phyloP scores from a whole-genome alignment of 495 filamentous ascomycete species.

The Pyrenula aspistea region DNA sequence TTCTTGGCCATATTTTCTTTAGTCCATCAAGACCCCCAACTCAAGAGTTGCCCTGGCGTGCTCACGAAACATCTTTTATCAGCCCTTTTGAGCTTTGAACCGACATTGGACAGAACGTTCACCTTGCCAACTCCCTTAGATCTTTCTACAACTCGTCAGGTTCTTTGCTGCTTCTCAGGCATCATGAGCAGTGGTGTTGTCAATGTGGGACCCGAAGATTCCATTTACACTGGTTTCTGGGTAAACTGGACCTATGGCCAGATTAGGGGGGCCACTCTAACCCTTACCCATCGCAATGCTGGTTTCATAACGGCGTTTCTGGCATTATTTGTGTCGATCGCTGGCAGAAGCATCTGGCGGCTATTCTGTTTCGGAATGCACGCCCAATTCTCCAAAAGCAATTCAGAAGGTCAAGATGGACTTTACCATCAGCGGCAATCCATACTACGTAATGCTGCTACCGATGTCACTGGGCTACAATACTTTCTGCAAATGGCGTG shows the following conservation, averaged over 20 bases:
- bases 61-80: background rate
- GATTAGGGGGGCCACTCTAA: conserved; percentile 8
- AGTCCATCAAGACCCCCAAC: background rate
- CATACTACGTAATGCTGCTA: conserved; percentile 4
- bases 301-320: conserved; percentile 9
- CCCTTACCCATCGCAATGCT: conserved; percentile 3
- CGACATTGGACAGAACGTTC: background rate
- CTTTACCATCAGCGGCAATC: conserved; percentile 5
- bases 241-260: conserved; percentile 10
- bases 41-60: background rate
- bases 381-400: background rate
- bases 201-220: background rate
- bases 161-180: background rate
- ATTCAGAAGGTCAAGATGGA: conserved; percentile 1
- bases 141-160: background rate
- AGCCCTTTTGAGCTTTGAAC: background rate
- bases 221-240: conserved; percentile 8
- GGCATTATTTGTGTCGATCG: conserved; percentile 7
- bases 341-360: conserved; percentile 9
- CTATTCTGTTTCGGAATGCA: conserved; percentile 2
- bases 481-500: background rate
- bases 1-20: background rate
- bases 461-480: background rate
- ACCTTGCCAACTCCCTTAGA: background rate
- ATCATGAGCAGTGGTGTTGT: background rate